Base-by-base conservation (phyloP, 2,329 filamentous ascomycete species). In the Laburnicola sp. region DNA sequence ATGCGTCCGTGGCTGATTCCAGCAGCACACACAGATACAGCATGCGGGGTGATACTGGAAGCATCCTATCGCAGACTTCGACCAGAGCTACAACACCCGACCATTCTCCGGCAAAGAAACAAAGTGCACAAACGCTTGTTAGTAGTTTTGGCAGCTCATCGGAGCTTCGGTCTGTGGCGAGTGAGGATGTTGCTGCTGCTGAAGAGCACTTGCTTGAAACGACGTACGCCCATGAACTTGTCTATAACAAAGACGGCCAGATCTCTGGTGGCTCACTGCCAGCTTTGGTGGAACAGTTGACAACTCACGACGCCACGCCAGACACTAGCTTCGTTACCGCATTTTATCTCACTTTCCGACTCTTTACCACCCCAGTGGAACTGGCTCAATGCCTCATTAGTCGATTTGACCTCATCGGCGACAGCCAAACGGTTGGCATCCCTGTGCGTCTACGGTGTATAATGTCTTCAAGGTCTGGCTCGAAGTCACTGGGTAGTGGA, bases 391-490 rank as follows among this genome's bases (percentile, higher is more conserved):
- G 86, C 3, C 80, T 99, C n/a, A 87, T 95, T 46, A 88, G 94
- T 50, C 86, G 95, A 27, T 99, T 96, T 71, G 89, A 97, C 52
- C 96, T 97, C 62, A 88, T 96, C 32, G 88, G 85, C 9, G 88
- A 94, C 53, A 88, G 86, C 41, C 83, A 86, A 22, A 82, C 86
- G 51, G 83, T 92, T 56, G 86, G 91, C 22, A 83, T 81, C 2
- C 90, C 93, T 0, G 93, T 97, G 22, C 86, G 92, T 44, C 78
- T 99, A 41, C 85, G 94, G 91, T 97, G 1, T 97, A 95, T 78
- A 97, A 99, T 69, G 87, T 91, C 50, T 91, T 99, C 80, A 99
- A 99, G 74, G 89, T 89, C 36, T 99, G 94, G 94, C 78, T 99
- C 21, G 94, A 97, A 94, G 89, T 5, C 91, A 99, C 73, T 99